These are phyloP conservation scores for Dimargaris xerosporica DNA, from an alignment of 192 early-diverging fungal species.

Conservation along the genomic window DNA sequence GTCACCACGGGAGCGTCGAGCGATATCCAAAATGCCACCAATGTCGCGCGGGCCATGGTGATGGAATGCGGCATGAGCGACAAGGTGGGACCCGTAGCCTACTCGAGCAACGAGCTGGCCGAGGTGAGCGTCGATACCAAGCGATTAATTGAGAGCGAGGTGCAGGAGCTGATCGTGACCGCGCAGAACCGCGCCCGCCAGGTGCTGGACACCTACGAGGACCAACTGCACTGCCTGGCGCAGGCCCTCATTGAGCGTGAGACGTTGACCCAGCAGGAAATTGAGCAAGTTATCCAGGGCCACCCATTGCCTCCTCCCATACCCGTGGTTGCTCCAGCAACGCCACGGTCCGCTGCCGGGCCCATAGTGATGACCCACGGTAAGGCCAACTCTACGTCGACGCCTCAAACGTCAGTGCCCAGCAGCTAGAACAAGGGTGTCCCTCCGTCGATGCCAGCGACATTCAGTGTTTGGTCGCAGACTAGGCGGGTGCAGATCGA, in stretches of 20 bases:
- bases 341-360: too few relatives aligned
- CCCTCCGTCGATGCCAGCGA: too few relatives aligned
- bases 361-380: too few relatives aligned
- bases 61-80: conserved; percentile 88
- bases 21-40: conserved; percentile 83
- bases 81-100: conserved; percentile 70
- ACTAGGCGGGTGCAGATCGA: too few relatives aligned
- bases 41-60: conserved; percentile 84
- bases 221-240: conserved; percentile 82
- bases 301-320: conserved; percentile 28
- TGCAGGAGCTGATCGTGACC: conserved; percentile 55
- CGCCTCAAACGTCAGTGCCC: too few relatives aligned
- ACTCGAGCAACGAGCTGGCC: conserved; percentile 57
- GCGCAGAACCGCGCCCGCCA: conserved; percentile 53
- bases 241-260: conserved; percentile 89
- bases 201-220: conserved; percentile 58
- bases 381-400: too few relatives aligned
- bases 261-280: conserved; percentile 80
- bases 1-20: conserved; percentile 87
- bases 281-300: conserved; percentile 58
- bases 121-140: conserved; percentile 59
- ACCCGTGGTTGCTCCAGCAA: too few relatives aligned
- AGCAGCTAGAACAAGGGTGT: too few relatives aligned
- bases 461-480: too few relatives aligned
- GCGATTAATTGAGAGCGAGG: conserved; percentile 70